Percentiles rank a stretch among this genome's conserved stretches.
phyloP scores from a whole-genome alignment of 495 filamentous ascomycete species.

The Filosporella fistucella region DNA sequence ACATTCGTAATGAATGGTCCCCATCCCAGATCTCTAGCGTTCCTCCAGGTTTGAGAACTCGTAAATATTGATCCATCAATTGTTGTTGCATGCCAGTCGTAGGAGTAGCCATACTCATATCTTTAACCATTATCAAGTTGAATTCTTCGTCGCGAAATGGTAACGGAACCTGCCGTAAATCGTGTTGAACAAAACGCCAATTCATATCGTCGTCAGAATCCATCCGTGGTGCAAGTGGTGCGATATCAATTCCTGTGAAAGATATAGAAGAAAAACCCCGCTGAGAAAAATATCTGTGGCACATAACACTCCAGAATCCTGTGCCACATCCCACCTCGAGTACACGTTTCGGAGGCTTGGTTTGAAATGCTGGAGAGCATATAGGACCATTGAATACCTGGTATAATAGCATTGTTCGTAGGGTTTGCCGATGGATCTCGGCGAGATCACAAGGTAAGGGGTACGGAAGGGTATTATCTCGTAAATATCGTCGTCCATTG shows the following conservation, averaged over 20 bases:
- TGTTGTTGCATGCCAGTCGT: constrained; percentile 56
- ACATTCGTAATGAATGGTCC: constrained; percentile 70
- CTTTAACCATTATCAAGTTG: constrained; percentile 87
- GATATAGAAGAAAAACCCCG: constrained; percentile 54
- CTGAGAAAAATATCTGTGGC: constrained; percentile 67
- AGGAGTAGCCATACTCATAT: constrained; percentile 65
- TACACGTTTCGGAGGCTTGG: constrained; percentile 68
- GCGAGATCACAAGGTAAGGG: constrained; percentile 83
- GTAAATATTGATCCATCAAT: constrained; percentile 70
- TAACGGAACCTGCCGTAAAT: constrained; percentile 67
- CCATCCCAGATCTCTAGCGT: constrained; percentile 84
- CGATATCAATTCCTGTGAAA: constrained; percentile 84
- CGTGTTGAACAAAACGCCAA: constrained; percentile 87
- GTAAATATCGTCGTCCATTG: constrained; percentile 76
- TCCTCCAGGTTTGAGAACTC: constrained; percentile 74
- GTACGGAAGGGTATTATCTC: constrained; percentile 70
- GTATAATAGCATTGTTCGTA: constrained; percentile 76
- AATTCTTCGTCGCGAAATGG: constrained; percentile 84
- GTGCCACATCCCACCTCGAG: constrained; percentile 87
- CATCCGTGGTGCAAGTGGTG: constrained; percentile 68
- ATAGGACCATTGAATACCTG: constrained; percentile 77
- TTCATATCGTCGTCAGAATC: constrained; percentile 61
- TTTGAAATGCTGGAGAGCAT: constrained; percentile 61
- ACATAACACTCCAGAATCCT: constrained; percentile 84
- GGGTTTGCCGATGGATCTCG: constrained; percentile 82